phyloP scores from a whole-genome alignment of 1,139 yeast species.

The Hyphopichia fennica region DNA sequence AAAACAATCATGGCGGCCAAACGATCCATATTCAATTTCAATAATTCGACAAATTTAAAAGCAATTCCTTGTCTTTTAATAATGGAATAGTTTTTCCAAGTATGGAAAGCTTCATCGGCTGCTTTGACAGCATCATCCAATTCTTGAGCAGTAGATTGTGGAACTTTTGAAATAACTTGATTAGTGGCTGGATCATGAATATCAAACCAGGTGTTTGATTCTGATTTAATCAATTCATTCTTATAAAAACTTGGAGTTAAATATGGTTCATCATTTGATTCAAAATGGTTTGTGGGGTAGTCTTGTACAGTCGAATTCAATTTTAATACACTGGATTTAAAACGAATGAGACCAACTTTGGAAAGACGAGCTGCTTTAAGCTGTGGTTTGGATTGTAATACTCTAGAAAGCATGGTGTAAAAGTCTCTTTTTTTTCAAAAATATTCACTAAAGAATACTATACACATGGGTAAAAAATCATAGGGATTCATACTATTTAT shows the following conservation, averaged over 20 bases:
- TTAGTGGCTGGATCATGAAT: conserved; percentile 79
- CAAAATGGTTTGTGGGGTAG: conserved; percentile 51
- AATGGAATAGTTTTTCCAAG: conserved; percentile 60
- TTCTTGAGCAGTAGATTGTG: conserved; percentile 70
- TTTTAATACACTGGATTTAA: conserved; percentile 1
- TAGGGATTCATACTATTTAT: too few species aligned
- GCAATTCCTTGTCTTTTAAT: conserved; percentile 76
- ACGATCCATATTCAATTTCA: conserved; percentile 68
- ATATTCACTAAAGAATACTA: too few species aligned
- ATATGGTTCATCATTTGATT: conserved; percentile 41
- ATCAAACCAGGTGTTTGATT: conserved; percentile 63
- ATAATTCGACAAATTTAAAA: conserved; percentile 67
- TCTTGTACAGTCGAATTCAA: conserved; percentile 32
- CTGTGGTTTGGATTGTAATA: background rate
- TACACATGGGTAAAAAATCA: too few species aligned
- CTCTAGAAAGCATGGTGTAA: background rate
- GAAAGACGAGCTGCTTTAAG: background rate
- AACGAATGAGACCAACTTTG: background rate
- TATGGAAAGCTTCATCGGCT: conserved; percentile 60
- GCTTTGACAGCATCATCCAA: conserved; percentile 65
- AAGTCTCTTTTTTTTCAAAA: too few species aligned
- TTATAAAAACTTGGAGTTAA: conserved; percentile 59
- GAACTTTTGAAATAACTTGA: conserved; percentile 64
- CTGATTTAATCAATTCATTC: conserved; percentile 58
- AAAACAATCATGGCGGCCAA: conserved; percentile 70